Percentiles rank a stretch among this genome's conserved stretches.
These are phyloP conservation scores for Penicillium sp. DNA, from an alignment of 2,329 filamentous ascomycete genomes.

Conservation along the genomic window DNA sequence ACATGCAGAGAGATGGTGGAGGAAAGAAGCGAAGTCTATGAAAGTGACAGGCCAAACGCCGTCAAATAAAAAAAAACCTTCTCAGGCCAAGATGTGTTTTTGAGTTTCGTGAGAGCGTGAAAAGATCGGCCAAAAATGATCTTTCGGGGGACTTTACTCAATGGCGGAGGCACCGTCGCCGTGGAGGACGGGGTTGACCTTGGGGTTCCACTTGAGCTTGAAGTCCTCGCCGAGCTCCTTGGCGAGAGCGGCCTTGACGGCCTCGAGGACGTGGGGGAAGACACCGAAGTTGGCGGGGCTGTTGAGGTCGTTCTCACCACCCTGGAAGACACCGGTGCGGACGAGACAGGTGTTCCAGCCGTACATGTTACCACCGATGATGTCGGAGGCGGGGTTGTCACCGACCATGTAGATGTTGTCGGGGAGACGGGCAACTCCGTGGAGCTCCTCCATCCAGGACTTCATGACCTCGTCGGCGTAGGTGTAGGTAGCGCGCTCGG, in stretches of 20 bases:
- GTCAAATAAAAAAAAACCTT: background rate
- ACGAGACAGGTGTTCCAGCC: conserved; percentile 81
- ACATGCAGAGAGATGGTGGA: conserved; percentile 3
- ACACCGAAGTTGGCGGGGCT: conserved; percentile 78
- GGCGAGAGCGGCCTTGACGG: conserved; percentile 66
- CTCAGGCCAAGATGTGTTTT: conserved; percentile 13
- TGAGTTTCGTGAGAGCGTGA: conserved; percentile 13
- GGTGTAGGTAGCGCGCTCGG: conserved; percentile 74
- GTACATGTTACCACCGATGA: conserved; percentile 77
- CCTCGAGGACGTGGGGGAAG: conserved; percentile 72
- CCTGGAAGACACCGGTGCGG: conserved; percentile 76
- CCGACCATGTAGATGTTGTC: conserved; percentile 76
- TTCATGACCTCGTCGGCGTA: conserved; percentile 74
- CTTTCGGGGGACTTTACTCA: conserved; percentile 45
- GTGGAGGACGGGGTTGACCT: conserved; percentile 67
- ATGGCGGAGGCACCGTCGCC: conserved; percentile 57
- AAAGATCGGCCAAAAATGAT: conserved; percentile 5
- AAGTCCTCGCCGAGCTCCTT: conserved; percentile 75
- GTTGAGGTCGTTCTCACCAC: conserved; percentile 72
- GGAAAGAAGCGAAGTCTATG: conserved; percentile 13
- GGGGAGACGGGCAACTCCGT: conserved; percentile 70
- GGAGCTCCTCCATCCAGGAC: conserved; percentile 74
- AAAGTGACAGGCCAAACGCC: conserved; percentile 9
- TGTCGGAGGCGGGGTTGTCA: conserved; percentile 73
- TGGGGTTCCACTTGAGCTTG: conserved; percentile 71